These are phyloP conservation scores for Fusarium lateritium DNA, from an alignment of 2,329 filamentous ascomycete species.

Conservation along the genomic window DNA sequence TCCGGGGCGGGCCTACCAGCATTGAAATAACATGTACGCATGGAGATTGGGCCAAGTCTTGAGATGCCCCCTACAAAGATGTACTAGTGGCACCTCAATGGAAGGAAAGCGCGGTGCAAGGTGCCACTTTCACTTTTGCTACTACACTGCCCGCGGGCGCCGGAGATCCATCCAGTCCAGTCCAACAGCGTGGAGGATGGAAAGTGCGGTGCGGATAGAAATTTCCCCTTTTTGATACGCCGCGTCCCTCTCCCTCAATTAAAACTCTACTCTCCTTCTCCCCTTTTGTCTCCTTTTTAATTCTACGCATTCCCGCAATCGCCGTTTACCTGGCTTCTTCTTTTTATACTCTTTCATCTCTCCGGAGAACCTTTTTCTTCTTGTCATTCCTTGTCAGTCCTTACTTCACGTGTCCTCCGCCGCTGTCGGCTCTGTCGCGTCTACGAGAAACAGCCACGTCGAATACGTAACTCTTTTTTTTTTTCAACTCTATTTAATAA, in stretches of 20 bases:
- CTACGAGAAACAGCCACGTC: slow-evolving; percentile 40
- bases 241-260: slow-evolving; percentile 45
- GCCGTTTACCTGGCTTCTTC: slow-evolving; percentile 41
- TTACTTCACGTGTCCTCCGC: slow-evolving; percentile 48
- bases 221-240: slow-evolving; percentile 58
- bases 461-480: slow-evolving; percentile 34
- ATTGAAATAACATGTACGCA: slow-evolving; percentile 29
- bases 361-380: slow-evolving; percentile 52
- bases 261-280: slow-evolving; percentile 46
- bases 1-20: slow-evolving; percentile 31
- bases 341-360: slow-evolving; percentile 38
- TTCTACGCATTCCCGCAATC: slow-evolving; percentile 43
- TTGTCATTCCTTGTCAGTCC: slow-evolving; percentile 55
- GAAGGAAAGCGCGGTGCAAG: slow-evolving; percentile 42
- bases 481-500: slow-evolving; percentile 32
- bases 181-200: slow-evolving; percentile 4
- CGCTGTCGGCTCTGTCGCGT: slow-evolving; percentile 43
- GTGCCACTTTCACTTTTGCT: slow-evolving; percentile 45
- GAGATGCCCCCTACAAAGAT: slow-evolving; percentile 40
- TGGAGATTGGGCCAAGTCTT: slow-evolving; percentile 42
- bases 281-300: slow-evolving; percentile 48
- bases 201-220: slow-evolving; percentile 46
- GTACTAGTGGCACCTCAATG: slow-evolving; percentile 43
- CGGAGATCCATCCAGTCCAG: slow-evolving; percentile 42
- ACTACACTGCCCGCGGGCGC: slow-evolving; percentile 22